Percentiles rank a stretch among this genome's conserved stretches.
These are phyloP conservation scores for Lolium multiflorum DNA, from an alignment of 176 grass and related monocot species.

Conservation along the genomic window DNA sequence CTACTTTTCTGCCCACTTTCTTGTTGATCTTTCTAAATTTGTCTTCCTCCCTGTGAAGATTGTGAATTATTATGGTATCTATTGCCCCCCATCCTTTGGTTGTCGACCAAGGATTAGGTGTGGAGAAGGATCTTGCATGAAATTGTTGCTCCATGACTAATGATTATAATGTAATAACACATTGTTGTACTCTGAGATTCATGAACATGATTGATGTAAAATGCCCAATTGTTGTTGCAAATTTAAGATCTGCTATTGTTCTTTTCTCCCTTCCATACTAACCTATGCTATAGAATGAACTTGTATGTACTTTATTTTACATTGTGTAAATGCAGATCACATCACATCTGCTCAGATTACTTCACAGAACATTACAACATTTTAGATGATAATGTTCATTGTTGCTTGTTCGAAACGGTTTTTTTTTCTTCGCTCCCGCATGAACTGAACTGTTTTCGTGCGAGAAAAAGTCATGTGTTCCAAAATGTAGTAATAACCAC, in stretches of 20 bases:
- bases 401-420: neutral
- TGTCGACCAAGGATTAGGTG: constrained; percentile 25
- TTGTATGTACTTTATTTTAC: neutral
- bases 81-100: constrained; percentile 36
- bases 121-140: constrained; percentile 26
- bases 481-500: neutral
- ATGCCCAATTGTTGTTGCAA: neutral
- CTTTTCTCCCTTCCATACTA: neutral
- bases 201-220: constrained; percentile 38
- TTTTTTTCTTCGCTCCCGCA: neutral
- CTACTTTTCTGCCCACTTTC: neutral
- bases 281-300: neutral
- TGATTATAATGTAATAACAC: constrained; percentile 41
- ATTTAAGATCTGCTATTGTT: neutral
- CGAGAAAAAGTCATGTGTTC: neutral
- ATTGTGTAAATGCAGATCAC: neutral
- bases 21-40: constrained; percentile 38
- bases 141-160: constrained; percentile 42
- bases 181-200: constrained; percentile 22
- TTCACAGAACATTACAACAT: neutral
- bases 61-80: constrained; percentile 57
- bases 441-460: neutral
- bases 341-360: neutral
- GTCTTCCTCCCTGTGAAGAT: constrained; percentile 22
- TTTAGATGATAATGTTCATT: neutral